Base-by-base conservation (phyloP, 768 basidiomycete genomes). In the Ephemerocybe angulata region DNA sequence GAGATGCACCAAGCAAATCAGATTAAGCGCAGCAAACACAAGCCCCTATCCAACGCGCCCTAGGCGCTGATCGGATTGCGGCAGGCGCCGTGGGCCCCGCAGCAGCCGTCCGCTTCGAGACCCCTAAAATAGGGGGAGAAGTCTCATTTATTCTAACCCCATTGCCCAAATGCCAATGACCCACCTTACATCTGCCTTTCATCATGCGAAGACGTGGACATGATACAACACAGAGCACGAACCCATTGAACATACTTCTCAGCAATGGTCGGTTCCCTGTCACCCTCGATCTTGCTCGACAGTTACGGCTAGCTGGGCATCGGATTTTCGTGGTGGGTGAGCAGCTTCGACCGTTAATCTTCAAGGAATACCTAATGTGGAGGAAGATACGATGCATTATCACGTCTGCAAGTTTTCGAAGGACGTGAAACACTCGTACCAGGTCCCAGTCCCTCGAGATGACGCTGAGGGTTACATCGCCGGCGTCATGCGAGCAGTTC, bases 361-460 rank as follows among this genome's bases (percentile, higher is more conserved):
- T 25, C 13, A 41, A 31, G 13, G 4, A 29, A 33, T 27, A 30
- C 17, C 12, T 24, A 35, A 22, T 19, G 4, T 8, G n/a, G n/a
- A 25, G 27, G 6, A 30, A 64, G 60, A 64, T 53, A 38, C 28
- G 46, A 62, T 64, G 61, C 62, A 64, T 28, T 59, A 57, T 50
- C 63, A 62, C 42, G 54, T 62, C 10, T 64, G 59, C 54, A 64
- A 58, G 42, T 62, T 64, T 43, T 62, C 61, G 13, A 57, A 38
- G 13, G 55, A 52, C 31, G 62, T 64, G n/a, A 54, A 62, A 31
- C 50, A 27, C 13, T 62, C 63, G 1, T 57, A 47, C 49, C 58
- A 43, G 7, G 56, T 60, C 17, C 59, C 63, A 11, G 53, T 44
- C 5, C 60, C 60, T 11, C 41, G 51, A n/a, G 50, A 57, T 11